Evolutionary conservation across 2,329 filamentous ascomycete genomes (phyloP).

Genomic region (Falciphora oryzae): DNA sequence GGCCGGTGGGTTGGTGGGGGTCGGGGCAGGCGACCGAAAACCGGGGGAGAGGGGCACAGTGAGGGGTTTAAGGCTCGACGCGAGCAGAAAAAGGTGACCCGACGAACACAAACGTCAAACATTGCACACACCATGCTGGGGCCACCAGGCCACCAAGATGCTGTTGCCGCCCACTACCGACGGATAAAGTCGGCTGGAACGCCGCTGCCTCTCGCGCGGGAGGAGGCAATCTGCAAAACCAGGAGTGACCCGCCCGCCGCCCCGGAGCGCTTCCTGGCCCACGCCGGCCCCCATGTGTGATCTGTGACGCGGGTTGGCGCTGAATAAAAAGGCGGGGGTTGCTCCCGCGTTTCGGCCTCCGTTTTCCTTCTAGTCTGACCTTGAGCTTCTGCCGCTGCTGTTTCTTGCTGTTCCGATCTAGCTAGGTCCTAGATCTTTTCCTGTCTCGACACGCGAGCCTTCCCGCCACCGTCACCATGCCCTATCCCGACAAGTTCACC

Average conservation of each 20-base stretch:
- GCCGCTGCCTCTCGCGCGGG: not conserved
- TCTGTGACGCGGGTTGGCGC: not conserved
- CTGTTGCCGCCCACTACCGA: not conserved
- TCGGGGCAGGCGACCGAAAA: not conserved
- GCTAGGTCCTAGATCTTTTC: not conserved
- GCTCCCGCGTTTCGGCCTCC: not conserved
- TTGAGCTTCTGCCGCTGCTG: not conserved
- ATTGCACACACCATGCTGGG: too few relatives aligned
- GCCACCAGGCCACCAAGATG: not conserved
- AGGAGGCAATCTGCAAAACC: not conserved
- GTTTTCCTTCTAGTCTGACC: not conserved
- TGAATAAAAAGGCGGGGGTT: not conserved
- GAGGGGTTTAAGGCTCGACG: not conserved
- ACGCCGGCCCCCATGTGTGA: not conserved
- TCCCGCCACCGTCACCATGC: slow-evolving; percentile 28
- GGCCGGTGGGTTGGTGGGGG: not conserved
- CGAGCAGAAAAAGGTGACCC: too few relatives aligned
- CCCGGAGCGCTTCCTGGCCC: not conserved
- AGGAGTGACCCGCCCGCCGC: not conserved
- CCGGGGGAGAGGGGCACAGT: not conserved
- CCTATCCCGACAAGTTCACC: slow-evolving; percentile 53
- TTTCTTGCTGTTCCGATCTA: not conserved
- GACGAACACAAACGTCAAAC: too few relatives aligned
- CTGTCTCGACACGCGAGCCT: not conserved
- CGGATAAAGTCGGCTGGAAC: slow-evolving; percentile 2